Base-by-base conservation (phyloP, 1,284 basidiomycete species). In the Irpex sp. region DNA sequence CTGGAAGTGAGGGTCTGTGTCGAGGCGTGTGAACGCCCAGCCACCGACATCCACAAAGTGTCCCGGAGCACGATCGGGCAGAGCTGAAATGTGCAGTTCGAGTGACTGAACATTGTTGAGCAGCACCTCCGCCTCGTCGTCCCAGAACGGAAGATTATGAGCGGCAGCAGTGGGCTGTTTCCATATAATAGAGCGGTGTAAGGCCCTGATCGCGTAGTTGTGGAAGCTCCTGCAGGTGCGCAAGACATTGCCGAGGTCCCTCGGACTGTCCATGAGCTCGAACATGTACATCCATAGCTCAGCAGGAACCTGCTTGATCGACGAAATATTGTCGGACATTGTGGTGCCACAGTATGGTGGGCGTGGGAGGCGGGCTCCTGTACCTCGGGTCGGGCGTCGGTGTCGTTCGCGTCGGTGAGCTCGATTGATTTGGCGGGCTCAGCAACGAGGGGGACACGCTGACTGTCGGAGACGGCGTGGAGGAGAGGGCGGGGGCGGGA, bases 141-240 rank as follows among this genome's bases (percentile, higher is more conserved):
- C 55, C 71, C 72, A 74, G 8, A 70, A 33, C 3, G 68, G 65
- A 1, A 72, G 61, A 55, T 69, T 70, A 19, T 64, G 62, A 0
- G 59, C 64, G 26, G 71, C 63, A 11, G 68, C 65, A 35, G 56
- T 49, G 0, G 77, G 72, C 51, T 69, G 68, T 0, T 64, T 61
- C 78, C 78, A 80, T 49, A 75, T 62, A 63, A 80, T 50, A 53
- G 75, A 67, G n/a, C 73, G 73, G 65, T 79, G 77, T 4, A 79
- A 66, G 4, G 77, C 62, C 5, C 76, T 70, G 1, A 70, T 47
- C 0, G 69, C 74, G 50, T 76, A 75, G 0, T 68, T 61, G 59
- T 72, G 69, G 67, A 79, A 79, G 17, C 61, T 70, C 39, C 61
- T 74, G 67, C 63, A 74, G 0, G 77, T 66, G 37, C 69, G 68